Base-by-base conservation (phyloP, 2,329 filamentous ascomycete genomes). In the Exserohilum turcica region DNA sequence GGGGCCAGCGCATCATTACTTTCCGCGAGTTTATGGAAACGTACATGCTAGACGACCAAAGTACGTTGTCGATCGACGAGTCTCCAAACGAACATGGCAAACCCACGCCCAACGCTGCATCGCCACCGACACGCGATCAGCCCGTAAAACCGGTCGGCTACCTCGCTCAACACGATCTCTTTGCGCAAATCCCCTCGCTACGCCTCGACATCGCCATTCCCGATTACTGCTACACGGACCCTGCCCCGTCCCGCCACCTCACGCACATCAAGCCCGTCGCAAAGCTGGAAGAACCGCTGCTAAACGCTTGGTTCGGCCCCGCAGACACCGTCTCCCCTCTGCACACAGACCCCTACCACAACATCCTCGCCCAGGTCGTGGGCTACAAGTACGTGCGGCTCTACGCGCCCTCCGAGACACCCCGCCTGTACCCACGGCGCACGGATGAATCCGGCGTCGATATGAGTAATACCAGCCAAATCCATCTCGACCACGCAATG, bases 231-330 rank as follows among this genome's bases (percentile, higher is more conserved):
- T 96, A 89, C 78, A 84, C 86, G 5, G 74, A 79, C 1, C 87
- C 90, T 1, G 70, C 60, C 3, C 53, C 61, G 1, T 54, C 60
- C 0, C 52, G 59, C 27, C 61, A 60, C 35, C 56, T 56, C 33
- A 47, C 53, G 6, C 29, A 61, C 16, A 44, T 64, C 40, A 63
- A 65, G 18, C 35, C 62, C 1, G 51, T 58, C 0, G 36, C 63
- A 0, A 61, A 66, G 15, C 71, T 79, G 16, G 70, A 75, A 7
- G 81, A 84, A 18, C 91, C 91, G 0, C 78, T 89, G 37, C 80
- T 95, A 15, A 96, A 97, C 74, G 92, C 91, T 6, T 99, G 94
- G 94, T 88, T 97, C 59, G 94, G 94, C 0, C 94, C 94, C 0
- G 80, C 86, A 0, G 87, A 86, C 43, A 97, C 94, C 0, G 92